These are phyloP conservation scores for Zymoseptoria ardabiliae DNA, from an alignment of 2,329 filamentous ascomycete species.

Conservation along the genomic window DNA sequence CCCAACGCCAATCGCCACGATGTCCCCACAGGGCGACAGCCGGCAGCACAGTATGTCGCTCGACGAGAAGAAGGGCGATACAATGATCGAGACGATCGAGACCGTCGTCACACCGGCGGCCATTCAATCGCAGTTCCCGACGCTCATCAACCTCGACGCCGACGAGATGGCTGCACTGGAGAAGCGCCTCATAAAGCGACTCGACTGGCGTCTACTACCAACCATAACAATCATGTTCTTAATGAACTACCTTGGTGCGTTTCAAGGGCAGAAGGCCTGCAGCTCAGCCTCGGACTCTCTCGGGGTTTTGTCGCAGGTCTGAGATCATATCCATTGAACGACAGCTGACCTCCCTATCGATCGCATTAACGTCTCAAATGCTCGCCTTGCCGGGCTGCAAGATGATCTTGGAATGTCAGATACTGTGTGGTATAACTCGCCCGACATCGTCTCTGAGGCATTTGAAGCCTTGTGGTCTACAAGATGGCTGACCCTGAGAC, in stretches of 20 bases:
- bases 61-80: conserved; percentile 26
- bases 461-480: background rate
- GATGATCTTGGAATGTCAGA: conserved; percentile 31
- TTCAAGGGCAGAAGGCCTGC: no score
- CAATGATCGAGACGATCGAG: conserved; percentile 29
- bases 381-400: conserved; percentile 34
- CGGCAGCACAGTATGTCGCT: background rate
- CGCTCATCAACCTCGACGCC: conserved; percentile 21
- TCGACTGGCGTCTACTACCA: conserved; percentile 28
- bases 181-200: conserved; percentile 23
- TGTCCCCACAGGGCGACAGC: background rate
- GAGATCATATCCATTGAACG: no score
- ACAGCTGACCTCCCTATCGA: conserved; percentile 37
- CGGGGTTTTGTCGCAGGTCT: no score
- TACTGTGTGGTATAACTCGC: conserved; percentile 24
- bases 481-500: background rate
- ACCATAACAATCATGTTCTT: conserved; percentile 29
- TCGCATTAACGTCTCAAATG: conserved; percentile 36
- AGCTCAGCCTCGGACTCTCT: no score
- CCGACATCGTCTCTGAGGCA: background rate
- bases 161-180: conserved; percentile 24
- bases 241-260: conserved; percentile 31
- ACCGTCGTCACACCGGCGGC: conserved; percentile 21
- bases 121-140: conserved; percentile 25
- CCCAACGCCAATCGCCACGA: background rate